Evolutionary conservation across 805 yeast species (phyloP).

Genomic region (Saturnispora zaruensis): DNA sequence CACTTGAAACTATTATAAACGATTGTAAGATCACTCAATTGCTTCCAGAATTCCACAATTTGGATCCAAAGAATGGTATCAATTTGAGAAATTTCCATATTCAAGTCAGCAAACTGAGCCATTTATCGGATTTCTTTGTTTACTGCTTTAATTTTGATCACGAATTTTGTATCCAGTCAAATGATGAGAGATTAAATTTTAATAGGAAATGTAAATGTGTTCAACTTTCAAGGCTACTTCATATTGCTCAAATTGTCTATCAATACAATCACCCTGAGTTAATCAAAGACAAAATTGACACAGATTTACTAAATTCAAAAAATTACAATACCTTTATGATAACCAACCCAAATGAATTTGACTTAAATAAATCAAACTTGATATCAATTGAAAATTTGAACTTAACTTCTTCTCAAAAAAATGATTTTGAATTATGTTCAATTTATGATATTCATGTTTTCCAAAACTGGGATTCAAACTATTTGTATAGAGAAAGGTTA

Average conservation of each 20-base stretch:
- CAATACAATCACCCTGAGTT: constrained; percentile 22
- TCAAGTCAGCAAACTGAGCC: constrained; percentile 74
- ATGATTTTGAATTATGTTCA: constrained; percentile 25
- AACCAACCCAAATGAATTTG: constrained; percentile 14
- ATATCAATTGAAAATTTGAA: constrained; percentile 25
- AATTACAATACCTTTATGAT: constrained; percentile 27
- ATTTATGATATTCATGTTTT: constrained; percentile 35
- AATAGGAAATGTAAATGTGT: constrained; percentile 30
- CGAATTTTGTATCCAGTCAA: constrained; percentile 16
- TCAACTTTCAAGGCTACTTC: constrained; percentile 33
- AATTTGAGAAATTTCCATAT: constrained; percentile 77
- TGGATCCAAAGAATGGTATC: constrained; percentile 67
- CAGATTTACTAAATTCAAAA: constrained; percentile 1
- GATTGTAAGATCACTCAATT: constrained; percentile 38
- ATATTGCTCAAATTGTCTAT: constrained; percentile 34
- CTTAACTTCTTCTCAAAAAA: constrained; percentile 19
- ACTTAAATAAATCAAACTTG: constrained; percentile 17
- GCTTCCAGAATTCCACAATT: constrained; percentile 45
- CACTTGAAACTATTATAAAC: constrained; percentile 26
- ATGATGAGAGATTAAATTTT: constrained; percentile 11
- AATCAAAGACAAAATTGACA: not conserved
- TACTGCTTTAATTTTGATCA: constrained; percentile 48
- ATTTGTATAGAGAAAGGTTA: constrained; percentile 63
- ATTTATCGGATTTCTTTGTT: constrained; percentile 67
- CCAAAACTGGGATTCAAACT: constrained; percentile 60